These are phyloP conservation scores for Hemerocallis citrina DNA, from an alignment of 106 monocot species.

Conservation along the genomic window DNA sequence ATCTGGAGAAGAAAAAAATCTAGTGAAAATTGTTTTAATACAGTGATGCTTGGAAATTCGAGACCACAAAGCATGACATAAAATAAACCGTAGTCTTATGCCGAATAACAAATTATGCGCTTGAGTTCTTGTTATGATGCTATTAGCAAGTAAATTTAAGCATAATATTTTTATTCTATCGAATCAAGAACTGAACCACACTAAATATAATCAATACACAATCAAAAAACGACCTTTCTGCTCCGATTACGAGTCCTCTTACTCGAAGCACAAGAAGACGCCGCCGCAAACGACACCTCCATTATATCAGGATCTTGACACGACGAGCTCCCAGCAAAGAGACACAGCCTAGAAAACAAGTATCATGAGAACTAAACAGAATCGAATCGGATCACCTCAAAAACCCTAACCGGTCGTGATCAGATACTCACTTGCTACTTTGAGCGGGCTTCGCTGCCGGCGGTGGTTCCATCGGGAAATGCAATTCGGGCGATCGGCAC, in stretches of 20 bases:
- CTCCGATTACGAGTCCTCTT: background rate
- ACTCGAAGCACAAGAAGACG: background rate
- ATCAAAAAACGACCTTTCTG: slow-evolving; percentile 1
- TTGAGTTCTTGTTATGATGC: too few relatives aligned
- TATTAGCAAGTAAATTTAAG: background rate
- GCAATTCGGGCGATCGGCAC: background rate
- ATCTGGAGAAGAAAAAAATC: too few relatives aligned
- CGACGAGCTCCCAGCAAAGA: background rate
- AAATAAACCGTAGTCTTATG: too few relatives aligned
- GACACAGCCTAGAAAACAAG: background rate
- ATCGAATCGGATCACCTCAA: background rate
- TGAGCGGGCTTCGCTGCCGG: slow-evolving; percentile 2
- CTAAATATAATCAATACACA: background rate
- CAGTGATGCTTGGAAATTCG: too few relatives aligned
- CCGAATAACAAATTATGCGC: too few relatives aligned
- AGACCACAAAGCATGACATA: too few relatives aligned
- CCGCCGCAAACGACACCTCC: background rate
- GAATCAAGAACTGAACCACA: background rate
- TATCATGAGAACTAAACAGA: background rate
- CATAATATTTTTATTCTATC: too few relatives aligned
- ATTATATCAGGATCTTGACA: background rate
- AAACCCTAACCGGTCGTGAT: background rate
- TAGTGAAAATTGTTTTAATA: too few relatives aligned
- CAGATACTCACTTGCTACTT: background rate
- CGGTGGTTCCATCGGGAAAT: slow-evolving; percentile 1